Evolutionary conservation across 2,329 filamentous ascomycete species (phyloP).

Genomic region (Botrytis porri): DNA sequence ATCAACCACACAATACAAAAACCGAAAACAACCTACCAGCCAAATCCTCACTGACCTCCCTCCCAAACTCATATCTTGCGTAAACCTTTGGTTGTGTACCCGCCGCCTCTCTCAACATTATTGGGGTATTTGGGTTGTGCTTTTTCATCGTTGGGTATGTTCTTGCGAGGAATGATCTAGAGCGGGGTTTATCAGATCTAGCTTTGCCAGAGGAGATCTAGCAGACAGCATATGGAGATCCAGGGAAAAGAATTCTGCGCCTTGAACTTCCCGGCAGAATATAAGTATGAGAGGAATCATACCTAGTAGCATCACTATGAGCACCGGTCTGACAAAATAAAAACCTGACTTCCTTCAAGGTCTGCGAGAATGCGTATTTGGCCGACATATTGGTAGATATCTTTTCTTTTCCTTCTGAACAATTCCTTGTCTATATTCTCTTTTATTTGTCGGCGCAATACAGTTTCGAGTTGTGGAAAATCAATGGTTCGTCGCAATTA

Average conservation of each 20-base stretch:
- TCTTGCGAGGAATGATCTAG: constrained; percentile 81
- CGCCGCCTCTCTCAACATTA: constrained; percentile 88
- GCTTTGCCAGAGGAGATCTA: not conserved
- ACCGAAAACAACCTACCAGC: constrained; percentile 45
- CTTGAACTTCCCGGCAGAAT: not conserved
- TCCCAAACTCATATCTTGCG: constrained; percentile 79
- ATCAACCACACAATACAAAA: not conserved
- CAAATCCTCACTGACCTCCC: constrained; percentile 63
- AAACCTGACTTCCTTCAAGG: constrained; percentile 94
- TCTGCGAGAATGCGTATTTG: constrained; percentile 88
- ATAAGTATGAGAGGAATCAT: constrained; percentile 37
- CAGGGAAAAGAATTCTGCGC: not conserved
- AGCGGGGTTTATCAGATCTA: constrained; percentile 1
- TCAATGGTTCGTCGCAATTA: constrained; percentile 2
- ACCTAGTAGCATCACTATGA: constrained; percentile 87
- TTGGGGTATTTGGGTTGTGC: constrained; percentile 91
- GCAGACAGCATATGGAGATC: too few relatives aligned
- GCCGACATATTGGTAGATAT: constrained; percentile 64
- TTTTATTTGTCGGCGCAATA: not conserved
- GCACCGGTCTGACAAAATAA: constrained; percentile 94
- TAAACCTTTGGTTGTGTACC: constrained; percentile 83
- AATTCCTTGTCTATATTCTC: constrained; percentile 17
- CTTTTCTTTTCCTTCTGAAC: constrained; percentile 21
- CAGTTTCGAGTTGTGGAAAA: not conserved
- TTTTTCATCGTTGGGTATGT: constrained; percentile 99